These are phyloP conservation scores for Pilobolus umbonatus DNA, from an alignment of 192 early-diverging fungal genomes.

Conservation along the genomic window DNA sequence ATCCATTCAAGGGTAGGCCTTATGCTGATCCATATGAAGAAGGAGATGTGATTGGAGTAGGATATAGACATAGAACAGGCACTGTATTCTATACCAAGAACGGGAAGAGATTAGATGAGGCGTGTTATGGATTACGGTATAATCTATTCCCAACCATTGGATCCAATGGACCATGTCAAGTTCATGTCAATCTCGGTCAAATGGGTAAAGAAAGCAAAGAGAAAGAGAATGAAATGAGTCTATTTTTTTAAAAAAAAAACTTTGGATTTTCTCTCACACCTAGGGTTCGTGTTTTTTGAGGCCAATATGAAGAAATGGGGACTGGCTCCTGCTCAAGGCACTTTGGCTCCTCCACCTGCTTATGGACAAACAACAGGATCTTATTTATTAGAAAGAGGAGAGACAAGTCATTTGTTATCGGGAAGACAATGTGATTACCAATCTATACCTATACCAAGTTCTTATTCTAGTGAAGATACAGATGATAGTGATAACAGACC, in stretches of 20 bases:
- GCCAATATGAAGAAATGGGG: constrained; percentile 86
- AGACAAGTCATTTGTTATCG: background rate
- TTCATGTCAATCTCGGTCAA: constrained; percentile 43
- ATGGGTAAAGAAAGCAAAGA: too few species aligned
- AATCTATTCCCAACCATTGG: constrained; percentile 42
- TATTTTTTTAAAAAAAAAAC: background rate
- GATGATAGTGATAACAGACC: too few species aligned
- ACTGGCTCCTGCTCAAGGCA: constrained; percentile 64
- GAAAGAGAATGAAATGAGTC: background rate
- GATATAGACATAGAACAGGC: constrained; percentile 47
- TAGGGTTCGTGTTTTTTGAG: constrained; percentile 84
- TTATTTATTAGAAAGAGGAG: constrained; percentile 47
- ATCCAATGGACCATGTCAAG: constrained; percentile 39
- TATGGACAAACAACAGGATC: constrained; percentile 72
- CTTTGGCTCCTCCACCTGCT: constrained; percentile 66
- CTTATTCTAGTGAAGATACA: too few species aligned
- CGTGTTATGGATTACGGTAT: constrained; percentile 30
- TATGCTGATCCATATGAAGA: constrained; percentile 35
- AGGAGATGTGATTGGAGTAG: constrained; percentile 49
- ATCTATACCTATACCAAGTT: too few species aligned
- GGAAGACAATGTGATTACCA: too few species aligned
- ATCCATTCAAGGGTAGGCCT: constrained; percentile 20
- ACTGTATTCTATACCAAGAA: constrained; percentile 49
- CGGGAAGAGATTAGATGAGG: constrained; percentile 37
- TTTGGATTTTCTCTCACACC: too few species aligned